These are phyloP conservation scores for Dothideomycetidae sp. DNA, from an alignment of 2,329 filamentous ascomycete species.

Conservation along the genomic window DNA sequence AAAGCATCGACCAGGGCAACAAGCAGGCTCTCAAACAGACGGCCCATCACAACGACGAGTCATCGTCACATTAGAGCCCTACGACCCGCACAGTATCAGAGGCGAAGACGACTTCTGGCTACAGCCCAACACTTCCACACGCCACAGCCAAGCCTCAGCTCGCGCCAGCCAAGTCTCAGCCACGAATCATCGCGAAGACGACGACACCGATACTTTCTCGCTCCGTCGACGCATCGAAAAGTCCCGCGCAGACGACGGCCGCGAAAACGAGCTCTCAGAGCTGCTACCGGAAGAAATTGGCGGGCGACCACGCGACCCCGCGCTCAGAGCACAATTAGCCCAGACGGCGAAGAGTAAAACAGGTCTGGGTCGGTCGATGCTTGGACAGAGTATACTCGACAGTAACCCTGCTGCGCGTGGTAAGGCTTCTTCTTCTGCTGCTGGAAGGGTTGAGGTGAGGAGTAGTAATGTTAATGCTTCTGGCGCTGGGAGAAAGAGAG, in stretches of 20 bases:
- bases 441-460: constrained; percentile 15
- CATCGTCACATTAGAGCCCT: constrained; percentile 56
- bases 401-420: constrained; percentile 17
- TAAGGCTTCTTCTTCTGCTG: constrained; percentile 15
- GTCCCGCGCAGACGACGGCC: constrained; percentile 10
- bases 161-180: constrained; percentile 8
- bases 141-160: constrained; percentile 13
- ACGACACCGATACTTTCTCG: constrained; percentile 15
- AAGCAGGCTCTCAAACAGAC: constrained; percentile 15
- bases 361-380: constrained; percentile 15
- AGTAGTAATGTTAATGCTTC: constrained; percentile 16
- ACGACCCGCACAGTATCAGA: constrained; percentile 5
- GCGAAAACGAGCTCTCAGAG: constrained; percentile 3
- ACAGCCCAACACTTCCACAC: neutral
- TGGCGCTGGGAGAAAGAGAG: constrained; percentile 12
- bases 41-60: constrained; percentile 37
- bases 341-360: constrained; percentile 13
- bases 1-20: constrained; percentile 27
- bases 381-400: constrained; percentile 13
- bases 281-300: neutral
- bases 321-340: neutral
- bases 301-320: neutral
- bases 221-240: constrained; percentile 18
- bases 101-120: constrained; percentile 8
- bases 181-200: constrained; percentile 11